phyloP scores from a whole-genome alignment of 2,329 filamentous ascomycete genomes.

The Thielaviopsis musarum region DNA sequence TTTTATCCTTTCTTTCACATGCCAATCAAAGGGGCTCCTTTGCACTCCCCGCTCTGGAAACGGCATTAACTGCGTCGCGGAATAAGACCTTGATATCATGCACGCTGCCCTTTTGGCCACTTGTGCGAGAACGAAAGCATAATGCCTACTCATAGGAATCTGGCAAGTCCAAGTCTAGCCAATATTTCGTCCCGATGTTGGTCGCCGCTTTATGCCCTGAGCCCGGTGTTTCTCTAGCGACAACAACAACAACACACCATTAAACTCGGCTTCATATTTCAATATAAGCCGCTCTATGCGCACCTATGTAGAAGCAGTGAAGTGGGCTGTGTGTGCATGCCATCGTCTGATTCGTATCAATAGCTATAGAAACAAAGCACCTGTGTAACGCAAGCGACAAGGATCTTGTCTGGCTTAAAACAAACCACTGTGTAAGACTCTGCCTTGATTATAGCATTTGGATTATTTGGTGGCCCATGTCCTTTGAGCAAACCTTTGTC shows the following conservation, averaged over 20 bases:
- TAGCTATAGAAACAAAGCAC: not conserved
- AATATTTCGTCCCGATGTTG: not conserved
- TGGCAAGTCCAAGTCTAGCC: not conserved
- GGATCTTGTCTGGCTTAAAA: not conserved
- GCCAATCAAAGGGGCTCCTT: too few relatives aligned
- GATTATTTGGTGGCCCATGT: not conserved
- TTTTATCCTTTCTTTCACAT: not conserved
- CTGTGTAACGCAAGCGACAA: not conserved
- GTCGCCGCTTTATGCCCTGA: not conserved
- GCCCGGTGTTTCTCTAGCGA: not conserved
- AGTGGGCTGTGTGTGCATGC: not conserved
- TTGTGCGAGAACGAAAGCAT: not conserved
- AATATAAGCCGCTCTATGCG: not conserved
- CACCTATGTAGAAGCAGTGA: not conserved
- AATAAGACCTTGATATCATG: too few relatives aligned
- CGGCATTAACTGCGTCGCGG: too few relatives aligned
- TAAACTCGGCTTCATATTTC: not conserved
- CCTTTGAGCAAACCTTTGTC: too few relatives aligned
- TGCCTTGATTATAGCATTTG: not conserved
- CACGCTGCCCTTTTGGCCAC: too few relatives aligned
- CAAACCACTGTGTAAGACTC: not conserved
- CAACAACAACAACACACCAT: not conserved
- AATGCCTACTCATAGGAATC: not conserved
- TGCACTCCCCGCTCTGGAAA: too few relatives aligned
- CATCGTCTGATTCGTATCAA: not conserved